Evolutionary conservation across 306 rosid genomes (phyloP).

Genomic region (Cucurbita pepo): DNA sequence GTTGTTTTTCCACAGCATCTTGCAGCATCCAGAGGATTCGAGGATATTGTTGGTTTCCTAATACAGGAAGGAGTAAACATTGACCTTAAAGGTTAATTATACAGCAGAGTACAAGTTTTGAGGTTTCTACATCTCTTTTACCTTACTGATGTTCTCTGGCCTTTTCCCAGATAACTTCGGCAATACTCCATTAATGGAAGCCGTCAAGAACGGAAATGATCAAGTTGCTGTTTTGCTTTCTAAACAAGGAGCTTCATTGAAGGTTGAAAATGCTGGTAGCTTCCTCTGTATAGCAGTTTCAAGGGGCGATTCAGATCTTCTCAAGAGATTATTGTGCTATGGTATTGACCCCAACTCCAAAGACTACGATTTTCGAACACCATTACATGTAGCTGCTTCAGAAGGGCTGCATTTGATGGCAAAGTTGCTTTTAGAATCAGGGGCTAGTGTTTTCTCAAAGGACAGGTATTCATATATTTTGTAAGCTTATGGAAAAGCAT

Average conservation of each 20-base stretch:
- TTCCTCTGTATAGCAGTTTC: conserved; percentile 60
- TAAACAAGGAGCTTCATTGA: conserved; percentile 59
- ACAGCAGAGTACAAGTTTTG: neutral
- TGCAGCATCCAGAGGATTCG: conserved; percentile 81
- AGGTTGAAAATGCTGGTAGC: conserved; percentile 50
- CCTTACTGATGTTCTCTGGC: neutral
- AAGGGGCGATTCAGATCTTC: conserved; percentile 71
- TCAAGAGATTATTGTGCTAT: conserved; percentile 48
- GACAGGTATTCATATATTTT: conserved; percentile 40
- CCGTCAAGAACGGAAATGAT: conserved; percentile 73
- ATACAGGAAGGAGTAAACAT: conserved; percentile 53
- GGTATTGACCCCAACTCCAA: conserved; percentile 80
- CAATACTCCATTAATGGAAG: conserved; percentile 77
- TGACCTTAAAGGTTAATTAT: conserved; percentile 34
- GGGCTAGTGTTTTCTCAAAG: conserved; percentile 69
- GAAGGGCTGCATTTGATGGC: conserved; percentile 78
- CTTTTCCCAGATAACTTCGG: conserved; percentile 58
- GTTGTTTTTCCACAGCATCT: conserved; percentile 43
- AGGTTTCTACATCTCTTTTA: neutral
- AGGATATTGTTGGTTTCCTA: conserved; percentile 53
- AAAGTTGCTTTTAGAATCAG: conserved; percentile 59
- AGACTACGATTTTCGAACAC: conserved; percentile 80
- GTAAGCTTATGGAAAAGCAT: neutral
- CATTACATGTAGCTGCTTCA: conserved; percentile 74
- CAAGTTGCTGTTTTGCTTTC: conserved; percentile 54